These are phyloP conservation scores for Stentor roeselii DNA, from an alignment of 73 alveolate species.

Conservation along the genomic window DNA sequence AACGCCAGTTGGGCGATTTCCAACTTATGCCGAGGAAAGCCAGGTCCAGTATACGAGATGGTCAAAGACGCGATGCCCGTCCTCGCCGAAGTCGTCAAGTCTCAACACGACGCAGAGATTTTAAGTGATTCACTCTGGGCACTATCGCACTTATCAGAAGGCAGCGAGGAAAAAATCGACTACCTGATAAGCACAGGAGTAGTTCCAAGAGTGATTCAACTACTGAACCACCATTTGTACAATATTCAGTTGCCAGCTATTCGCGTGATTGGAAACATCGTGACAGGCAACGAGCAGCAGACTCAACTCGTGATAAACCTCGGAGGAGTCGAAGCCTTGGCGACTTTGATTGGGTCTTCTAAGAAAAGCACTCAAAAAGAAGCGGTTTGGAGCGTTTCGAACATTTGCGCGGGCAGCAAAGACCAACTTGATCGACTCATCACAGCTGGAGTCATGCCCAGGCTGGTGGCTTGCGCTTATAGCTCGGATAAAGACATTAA, in stretches of 20 bases:
- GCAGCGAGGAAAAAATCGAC: conserved; percentile 79
- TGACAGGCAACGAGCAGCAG: conserved; percentile 80
- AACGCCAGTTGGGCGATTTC: conserved; percentile 93
- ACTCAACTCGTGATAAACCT: conserved; percentile 78
- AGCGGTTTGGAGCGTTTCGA: conserved; percentile 89
- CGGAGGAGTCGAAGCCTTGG: conserved; percentile 72
- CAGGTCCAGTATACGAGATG: conserved; percentile 71
- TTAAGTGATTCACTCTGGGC: conserved; percentile 90
- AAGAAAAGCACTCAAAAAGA: conserved; percentile 87
- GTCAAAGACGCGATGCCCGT: conserved; percentile 73
- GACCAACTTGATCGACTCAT: conserved; percentile 70
- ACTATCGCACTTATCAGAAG: conserved; percentile 85
- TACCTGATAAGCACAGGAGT: conserved; percentile 68
- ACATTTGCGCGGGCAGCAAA: conserved; percentile 93
- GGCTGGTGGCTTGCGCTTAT: conserved; percentile 48
- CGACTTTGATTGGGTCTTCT: conserved; percentile 59
- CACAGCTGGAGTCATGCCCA: conserved; percentile 52
- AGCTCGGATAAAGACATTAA: conserved; percentile 69
- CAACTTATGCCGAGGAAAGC: conserved; percentile 93
- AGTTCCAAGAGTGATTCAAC: conserved; percentile 65
- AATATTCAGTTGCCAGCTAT: conserved; percentile 72
- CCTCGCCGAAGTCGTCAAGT: conserved; percentile 69
- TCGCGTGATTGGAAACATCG: conserved; percentile 94
- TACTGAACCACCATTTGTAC: conserved; percentile 63
- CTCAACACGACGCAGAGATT: conserved; percentile 76